Conservation (phyloP, 2,329 filamentous ascomycete species). For the Xylariaceae sp. region DNA sequence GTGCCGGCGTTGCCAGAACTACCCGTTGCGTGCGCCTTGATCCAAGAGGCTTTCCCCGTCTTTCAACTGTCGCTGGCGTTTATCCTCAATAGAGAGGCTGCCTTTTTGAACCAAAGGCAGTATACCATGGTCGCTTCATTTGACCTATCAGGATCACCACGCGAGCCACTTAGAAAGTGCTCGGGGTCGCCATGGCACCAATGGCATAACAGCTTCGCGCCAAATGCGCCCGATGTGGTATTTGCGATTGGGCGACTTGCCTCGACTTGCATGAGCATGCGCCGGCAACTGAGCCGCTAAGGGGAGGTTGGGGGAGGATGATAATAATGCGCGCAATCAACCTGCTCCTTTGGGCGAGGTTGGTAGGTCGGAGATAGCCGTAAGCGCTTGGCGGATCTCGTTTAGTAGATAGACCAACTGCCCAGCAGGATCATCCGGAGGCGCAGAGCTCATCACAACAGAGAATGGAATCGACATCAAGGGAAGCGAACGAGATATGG, state of each 20-base stretch:
- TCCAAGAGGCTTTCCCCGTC: neutral
- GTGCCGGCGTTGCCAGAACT: neutral
- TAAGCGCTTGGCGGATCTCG: conserved; percentile 2
- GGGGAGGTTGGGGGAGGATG: neutral
- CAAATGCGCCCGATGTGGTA: conserved; percentile 3
- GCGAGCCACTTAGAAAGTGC: conserved; percentile 10
- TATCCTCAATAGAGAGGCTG: conserved; percentile 8
- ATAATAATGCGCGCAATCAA: neutral
- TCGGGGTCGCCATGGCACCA: conserved; percentile 5
- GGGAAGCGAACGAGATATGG: neutral
- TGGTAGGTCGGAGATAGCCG: conserved; percentile 3
- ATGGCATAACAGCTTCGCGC: conserved; percentile 16
- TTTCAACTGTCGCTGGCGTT: conserved; percentile 4
- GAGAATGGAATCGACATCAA: neutral
- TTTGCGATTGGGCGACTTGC: conserved; percentile 3
- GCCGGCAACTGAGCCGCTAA: neutral
- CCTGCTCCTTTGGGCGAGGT: neutral
- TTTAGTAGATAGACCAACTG: neutral
- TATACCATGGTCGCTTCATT: conserved; percentile 17
- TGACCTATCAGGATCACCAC: conserved; percentile 26
- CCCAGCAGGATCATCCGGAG: neutral
- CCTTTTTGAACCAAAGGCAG: conserved; percentile 1
- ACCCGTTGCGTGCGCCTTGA: neutral
- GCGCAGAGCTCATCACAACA: neutral
- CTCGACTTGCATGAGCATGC: conserved; percentile 4